Percentiles rank a stretch among this genome's conserved stretches.
Conservation (phyloP, 768 basidiomycete genomes). For the Trametes meyenii region DNA sequence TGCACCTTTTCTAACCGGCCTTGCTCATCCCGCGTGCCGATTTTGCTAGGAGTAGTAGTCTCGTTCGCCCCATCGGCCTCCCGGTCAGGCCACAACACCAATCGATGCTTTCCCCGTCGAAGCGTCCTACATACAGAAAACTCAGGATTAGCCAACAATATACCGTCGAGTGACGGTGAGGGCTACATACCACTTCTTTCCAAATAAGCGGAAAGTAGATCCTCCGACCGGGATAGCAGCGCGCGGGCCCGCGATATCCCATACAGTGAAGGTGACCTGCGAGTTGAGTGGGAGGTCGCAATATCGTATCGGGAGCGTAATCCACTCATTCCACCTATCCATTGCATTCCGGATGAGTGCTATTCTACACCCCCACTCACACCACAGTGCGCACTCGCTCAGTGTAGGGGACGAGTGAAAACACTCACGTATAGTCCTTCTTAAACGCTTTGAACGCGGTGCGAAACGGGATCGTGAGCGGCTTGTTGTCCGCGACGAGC, state of each 20-base stretch:
- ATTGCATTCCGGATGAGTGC: too few species aligned
- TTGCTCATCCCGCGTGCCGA: constrained; percentile 86
- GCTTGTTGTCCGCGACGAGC: constrained; percentile 91
- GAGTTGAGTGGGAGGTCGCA: constrained; percentile 90
- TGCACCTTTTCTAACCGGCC: constrained; percentile 88
- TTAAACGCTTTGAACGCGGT: constrained; percentile 95
- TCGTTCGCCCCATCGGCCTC: constrained; percentile 88
- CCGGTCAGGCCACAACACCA: constrained; percentile 78
- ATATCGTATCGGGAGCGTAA: constrained; percentile 89
- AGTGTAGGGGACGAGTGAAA: not conserved
- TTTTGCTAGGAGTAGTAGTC: constrained; percentile 85
- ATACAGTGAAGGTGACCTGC: constrained; percentile 92
- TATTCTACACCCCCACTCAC: too few species aligned
- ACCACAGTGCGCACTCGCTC: not conserved
- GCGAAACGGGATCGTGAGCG: constrained; percentile 86
- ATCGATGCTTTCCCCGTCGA: constrained; percentile 87
- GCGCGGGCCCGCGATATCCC: constrained; percentile 90
- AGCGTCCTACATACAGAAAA: constrained; percentile 64
- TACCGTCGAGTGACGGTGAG: too few species aligned
- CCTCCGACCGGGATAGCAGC: constrained; percentile 86
- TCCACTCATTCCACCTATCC: constrained; percentile 92
- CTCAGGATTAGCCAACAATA: not conserved
- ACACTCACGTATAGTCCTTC: constrained; percentile 68
- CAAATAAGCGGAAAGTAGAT: constrained; percentile 87
- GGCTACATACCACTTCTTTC: constrained; percentile 82